Evolutionary conservation across 164 flowering plant genomes (phyloP).

Genomic region (Protea cynaroides): DNA sequence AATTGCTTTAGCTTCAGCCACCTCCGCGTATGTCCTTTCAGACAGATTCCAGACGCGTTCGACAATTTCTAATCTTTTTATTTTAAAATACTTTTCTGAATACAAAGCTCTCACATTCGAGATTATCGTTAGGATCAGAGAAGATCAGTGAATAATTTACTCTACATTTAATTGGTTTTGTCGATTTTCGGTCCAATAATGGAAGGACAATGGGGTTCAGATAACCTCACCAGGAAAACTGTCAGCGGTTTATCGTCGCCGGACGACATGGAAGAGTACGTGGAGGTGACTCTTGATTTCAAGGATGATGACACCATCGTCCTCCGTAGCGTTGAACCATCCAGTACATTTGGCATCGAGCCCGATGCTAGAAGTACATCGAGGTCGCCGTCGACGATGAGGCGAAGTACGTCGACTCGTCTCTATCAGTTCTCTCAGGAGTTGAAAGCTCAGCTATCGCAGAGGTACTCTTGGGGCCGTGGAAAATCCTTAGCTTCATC

Average conservation of each 20-base stretch:
- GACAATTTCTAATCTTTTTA: conserved; percentile 7
- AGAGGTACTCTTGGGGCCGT: conserved; percentile 78
- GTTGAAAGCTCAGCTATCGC: conserved; percentile 73
- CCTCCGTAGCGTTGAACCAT: no score
- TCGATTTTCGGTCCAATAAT: conserved; percentile 13
- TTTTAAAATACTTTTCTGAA: conserved; percentile 9
- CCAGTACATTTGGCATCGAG: no score
- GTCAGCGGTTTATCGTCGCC: conserved; percentile 39
- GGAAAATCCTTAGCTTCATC: conserved; percentile 30
- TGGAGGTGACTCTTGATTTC: conserved; percentile 86
- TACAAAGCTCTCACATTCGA: not conserved
- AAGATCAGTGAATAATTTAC: no score
- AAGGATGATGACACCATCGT: conserved; percentile 85
- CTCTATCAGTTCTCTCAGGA: no score
- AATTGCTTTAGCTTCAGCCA: no score
- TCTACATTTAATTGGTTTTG: not conserved
- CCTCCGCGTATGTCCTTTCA: conserved; percentile 26
- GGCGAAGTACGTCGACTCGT: conserved; percentile 56
- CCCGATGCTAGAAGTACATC: no score
- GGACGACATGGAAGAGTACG: conserved; percentile 58
- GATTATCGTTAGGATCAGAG: not conserved
- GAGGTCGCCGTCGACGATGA: conserved; percentile 31
- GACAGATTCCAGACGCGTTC: conserved; percentile 34
- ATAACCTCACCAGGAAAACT: conserved; percentile 30
- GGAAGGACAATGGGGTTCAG: conserved; percentile 80